These are phyloP conservation scores for Macrolepiota fuliginosa DNA, from an alignment of 768 basidiomycete genomes.

Conservation along the genomic window DNA sequence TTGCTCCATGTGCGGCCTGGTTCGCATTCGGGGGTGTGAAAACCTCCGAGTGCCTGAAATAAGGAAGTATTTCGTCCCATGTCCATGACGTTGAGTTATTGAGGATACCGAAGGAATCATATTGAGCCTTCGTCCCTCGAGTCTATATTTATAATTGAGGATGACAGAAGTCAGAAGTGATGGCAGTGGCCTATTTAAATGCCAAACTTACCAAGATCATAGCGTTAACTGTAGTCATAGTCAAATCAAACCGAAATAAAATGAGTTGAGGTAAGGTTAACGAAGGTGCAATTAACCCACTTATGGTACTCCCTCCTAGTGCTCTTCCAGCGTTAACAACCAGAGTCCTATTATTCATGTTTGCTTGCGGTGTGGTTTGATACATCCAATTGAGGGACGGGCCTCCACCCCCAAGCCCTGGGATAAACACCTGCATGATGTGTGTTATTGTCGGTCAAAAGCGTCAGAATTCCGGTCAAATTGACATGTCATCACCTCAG, in stretches of 20 bases:
- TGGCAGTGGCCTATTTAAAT: background rate
- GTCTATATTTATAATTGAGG: conserved; percentile 16
- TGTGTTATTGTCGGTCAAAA: background rate
- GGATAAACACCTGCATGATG: conserved; percentile 25
- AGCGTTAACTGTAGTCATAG: conserved; percentile 40
- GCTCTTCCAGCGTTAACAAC: conserved; percentile 40
- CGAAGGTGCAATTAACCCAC: conserved; percentile 14
- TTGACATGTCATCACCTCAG: conserved; percentile 23
- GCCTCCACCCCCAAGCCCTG: conserved; percentile 27
- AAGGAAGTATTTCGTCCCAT: conserved; percentile 42
- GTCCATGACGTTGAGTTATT: conserved; percentile 27
- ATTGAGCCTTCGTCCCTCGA: conserved; percentile 30
- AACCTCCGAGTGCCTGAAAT: conserved; percentile 52
- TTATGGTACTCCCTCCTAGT: conserved; percentile 58
- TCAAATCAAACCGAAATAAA: background rate
- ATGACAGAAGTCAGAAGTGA: background rate
- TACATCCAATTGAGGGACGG: conserved; percentile 49
- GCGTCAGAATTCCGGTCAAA: background rate
- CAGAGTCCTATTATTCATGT: conserved; percentile 36
- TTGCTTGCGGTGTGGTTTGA: conserved; percentile 39
- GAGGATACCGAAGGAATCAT: conserved; percentile 21
- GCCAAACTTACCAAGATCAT: conserved; percentile 29
- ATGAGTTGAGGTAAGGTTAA: background rate
- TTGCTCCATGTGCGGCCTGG: conserved; percentile 24
- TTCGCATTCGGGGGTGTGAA: conserved; percentile 46